phyloP scores from a whole-genome alignment of 805 yeast genomes.

The Ogataea wickerhamii region DNA sequence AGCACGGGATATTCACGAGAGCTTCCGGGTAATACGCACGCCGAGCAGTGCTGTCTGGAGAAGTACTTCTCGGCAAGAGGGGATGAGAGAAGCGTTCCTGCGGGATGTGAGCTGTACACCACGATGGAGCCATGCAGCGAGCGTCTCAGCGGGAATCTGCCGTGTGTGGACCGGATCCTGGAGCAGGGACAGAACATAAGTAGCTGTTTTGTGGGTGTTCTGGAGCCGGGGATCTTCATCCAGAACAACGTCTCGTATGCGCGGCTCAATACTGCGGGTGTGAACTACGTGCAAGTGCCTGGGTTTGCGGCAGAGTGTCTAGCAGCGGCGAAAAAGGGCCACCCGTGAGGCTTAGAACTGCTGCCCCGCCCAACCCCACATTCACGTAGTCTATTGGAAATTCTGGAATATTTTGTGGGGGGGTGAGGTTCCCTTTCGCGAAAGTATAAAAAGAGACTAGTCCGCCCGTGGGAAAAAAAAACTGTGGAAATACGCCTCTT shows the following conservation, averaged over 20 bases:
- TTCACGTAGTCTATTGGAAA: no score
- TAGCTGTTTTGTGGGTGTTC: slow-evolving; percentile 85
- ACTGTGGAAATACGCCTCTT: no score
- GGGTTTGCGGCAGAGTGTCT: slow-evolving; percentile 76
- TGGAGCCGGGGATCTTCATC: slow-evolving; percentile 90
- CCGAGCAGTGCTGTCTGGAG: slow-evolving; percentile 90
- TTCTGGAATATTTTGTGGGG: no score
- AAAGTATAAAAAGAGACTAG: no score
- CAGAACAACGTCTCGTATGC: slow-evolving; percentile 62
- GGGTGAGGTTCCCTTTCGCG: no score
- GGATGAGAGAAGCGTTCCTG: slow-evolving; percentile 50
- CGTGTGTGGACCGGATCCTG: slow-evolving; percentile 81
- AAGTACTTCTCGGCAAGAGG: slow-evolving; percentile 52
- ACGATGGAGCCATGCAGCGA: slow-evolving; percentile 97
- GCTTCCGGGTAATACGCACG: slow-evolving; percentile 92
- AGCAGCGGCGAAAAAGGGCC: slow-evolving; percentile 72
- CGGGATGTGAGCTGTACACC: slow-evolving; percentile 79
- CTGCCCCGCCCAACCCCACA: no score
- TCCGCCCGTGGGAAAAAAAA: no score
- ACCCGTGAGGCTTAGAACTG: no score
- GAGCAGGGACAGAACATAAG: slow-evolving; percentile 45
- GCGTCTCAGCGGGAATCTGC: slow-evolving; percentile 83
- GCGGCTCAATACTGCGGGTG: slow-evolving; percentile 51
- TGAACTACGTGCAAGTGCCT: slow-evolving; percentile 74
- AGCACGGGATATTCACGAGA: slow-evolving; percentile 88